These are phyloP conservation scores for Pseudoscleropodium purum DNA, from an alignment of 225 moss, liverwort and hornwort species.

Conservation along the genomic window DNA sequence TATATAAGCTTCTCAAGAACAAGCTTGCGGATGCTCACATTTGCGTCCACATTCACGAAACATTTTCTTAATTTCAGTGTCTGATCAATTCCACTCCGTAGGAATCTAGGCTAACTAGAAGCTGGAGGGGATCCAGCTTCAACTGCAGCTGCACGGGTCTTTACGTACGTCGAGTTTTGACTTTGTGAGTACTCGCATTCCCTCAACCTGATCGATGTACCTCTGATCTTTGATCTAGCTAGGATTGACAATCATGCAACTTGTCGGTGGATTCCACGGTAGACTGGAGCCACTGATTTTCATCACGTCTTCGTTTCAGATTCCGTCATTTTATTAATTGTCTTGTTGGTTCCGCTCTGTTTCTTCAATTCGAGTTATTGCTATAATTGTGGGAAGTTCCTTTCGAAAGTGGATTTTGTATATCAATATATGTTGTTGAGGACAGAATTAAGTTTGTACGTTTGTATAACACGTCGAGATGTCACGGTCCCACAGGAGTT, in stretches of 20 bases:
- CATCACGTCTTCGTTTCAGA: background rate
- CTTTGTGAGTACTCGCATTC: background rate
- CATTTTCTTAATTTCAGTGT: background rate
- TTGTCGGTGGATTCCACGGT: background rate
- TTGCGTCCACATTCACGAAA: background rate
- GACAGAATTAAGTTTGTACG: background rate
- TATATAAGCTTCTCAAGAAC: background rate
- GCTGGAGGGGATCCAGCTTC: background rate
- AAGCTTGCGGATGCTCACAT: background rate
- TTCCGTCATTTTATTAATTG: background rate
- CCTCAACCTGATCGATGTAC: background rate
- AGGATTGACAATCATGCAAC: background rate
- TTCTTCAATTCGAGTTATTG: background rate
- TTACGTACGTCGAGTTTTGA: background rate
- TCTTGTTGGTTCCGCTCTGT: background rate
- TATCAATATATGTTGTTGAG: background rate
- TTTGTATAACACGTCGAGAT: background rate
- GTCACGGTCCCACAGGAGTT: background rate
- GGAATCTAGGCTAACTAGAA: background rate
- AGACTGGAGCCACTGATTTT: background rate
- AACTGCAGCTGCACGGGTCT: background rate
- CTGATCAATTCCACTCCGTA: background rate
- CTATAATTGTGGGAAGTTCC: background rate
- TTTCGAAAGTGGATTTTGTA: background rate
- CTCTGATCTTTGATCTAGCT: too few species aligned